Evolutionary conservation across 148 eudicot species (phyloP).

Genomic region (Camellia granthamiana): DNA sequence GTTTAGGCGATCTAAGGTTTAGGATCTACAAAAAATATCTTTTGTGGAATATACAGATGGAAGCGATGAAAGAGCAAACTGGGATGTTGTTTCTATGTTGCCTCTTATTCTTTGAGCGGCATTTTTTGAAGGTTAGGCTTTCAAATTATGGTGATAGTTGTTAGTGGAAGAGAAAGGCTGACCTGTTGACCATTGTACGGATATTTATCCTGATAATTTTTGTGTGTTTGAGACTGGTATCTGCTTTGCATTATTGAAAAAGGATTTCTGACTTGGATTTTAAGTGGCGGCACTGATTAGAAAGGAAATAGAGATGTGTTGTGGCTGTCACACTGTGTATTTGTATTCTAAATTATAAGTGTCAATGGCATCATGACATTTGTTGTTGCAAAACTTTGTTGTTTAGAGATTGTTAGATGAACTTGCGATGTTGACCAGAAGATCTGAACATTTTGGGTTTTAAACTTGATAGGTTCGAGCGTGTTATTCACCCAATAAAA

Average conservation of each 20-base stretch:
- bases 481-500: no score
- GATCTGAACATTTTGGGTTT: not conserved
- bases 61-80: not conserved
- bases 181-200: not conserved
- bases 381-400: not conserved
- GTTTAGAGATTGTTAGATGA: not conserved
- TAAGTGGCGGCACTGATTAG: not conserved
- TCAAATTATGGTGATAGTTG: not conserved
- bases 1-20: slow-evolving; percentile 60
- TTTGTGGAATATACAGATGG: not conserved
- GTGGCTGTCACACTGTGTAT: not conserved
- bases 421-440: not conserved
- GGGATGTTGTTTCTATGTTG: not conserved
- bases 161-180: slow-evolving; percentile 2
- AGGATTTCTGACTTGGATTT: not conserved
- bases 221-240: not conserved
- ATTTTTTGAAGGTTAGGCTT: not conserved
- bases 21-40: slow-evolving; percentile 6
- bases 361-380: not conserved
- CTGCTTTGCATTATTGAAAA: not conserved
- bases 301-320: not conserved
- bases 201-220: not conserved
- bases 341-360: not conserved
- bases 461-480: not conserved
- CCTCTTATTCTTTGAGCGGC: not conserved